Evolutionary conservation across 1,139 yeast genomes (phyloP).

Genomic region (Magnusiomyces sp.): DNA sequence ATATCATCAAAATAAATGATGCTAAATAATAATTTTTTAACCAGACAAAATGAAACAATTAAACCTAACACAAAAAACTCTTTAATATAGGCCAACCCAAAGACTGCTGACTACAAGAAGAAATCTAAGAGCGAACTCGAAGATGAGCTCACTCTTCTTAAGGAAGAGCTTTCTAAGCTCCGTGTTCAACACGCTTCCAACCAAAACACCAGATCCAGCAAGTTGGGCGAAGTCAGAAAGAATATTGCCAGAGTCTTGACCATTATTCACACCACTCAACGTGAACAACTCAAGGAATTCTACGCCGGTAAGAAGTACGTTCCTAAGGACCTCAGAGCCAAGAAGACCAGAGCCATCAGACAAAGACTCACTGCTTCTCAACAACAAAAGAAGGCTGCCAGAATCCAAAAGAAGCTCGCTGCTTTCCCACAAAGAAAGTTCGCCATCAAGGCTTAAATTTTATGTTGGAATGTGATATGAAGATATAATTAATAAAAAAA

Average conservation of each 20-base stretch:
- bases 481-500: not conserved
- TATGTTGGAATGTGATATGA: constrained; percentile 2
- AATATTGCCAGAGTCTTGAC: constrained; percentile 98
- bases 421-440: constrained; percentile 98
- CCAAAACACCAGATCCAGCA: constrained; percentile 43
- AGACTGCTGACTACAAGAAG: constrained; percentile 94
- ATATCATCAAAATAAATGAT: too few species aligned
- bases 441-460: constrained; percentile 90
- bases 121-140: constrained; percentile 96
- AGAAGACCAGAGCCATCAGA: constrained; percentile 99
- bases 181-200: constrained; percentile 77
- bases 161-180: constrained; percentile 93
- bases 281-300: constrained; percentile 91
- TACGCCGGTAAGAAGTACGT: constrained; percentile 90
- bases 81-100: constrained; percentile 80
- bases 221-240: constrained; percentile 90
- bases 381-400: constrained; percentile 71
- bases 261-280: constrained; percentile 92
- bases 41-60: too few species aligned
- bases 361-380: constrained; percentile 89
- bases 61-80: too few species aligned
- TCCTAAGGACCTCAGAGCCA: constrained; percentile 98
- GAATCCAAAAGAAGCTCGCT: constrained; percentile 83
- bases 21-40: too few species aligned
- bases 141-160: constrained; percentile 87